Evolutionary conservation across 345 rosid genomes (phyloP).

Genomic region (Citrus mangshanensis): DNA sequence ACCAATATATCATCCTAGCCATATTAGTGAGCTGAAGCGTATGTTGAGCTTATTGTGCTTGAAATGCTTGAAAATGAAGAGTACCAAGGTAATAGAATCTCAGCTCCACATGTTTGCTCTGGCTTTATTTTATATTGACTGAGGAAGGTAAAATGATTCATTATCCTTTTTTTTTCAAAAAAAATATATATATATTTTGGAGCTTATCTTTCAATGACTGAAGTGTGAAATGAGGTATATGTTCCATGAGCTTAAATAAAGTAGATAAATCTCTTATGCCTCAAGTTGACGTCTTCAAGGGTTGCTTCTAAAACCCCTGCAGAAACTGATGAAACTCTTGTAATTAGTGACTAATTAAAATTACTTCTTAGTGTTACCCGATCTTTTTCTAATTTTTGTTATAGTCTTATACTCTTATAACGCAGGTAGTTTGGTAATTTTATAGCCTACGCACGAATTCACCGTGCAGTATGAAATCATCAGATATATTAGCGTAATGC

Average conservation of each 20-base stretch:
- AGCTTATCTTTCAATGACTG: neutral
- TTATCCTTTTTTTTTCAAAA: too few relatives aligned
- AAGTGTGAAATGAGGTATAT: neutral
- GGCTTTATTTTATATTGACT: neutral
- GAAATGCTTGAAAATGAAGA: slow-evolving; percentile 81
- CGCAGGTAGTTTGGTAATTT: neutral
- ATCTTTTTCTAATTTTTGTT: neutral
- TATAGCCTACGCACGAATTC: neutral
- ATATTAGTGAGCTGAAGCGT: slow-evolving; percentile 67
- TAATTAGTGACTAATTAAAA: neutral
- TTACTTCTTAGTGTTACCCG: neutral
- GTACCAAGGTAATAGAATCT: slow-evolving; percentile 50
- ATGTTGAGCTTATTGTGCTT: slow-evolving; percentile 78
- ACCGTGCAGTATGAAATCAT: neutral
- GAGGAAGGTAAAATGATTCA: neutral
- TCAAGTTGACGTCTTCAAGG: neutral
- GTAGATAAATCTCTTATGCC: neutral
- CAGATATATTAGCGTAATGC: neutral
- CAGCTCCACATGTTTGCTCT: neutral
- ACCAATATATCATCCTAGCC: slow-evolving; percentile 89
- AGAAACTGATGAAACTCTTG: neutral
- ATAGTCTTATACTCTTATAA: neutral
- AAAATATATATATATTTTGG: neutral
- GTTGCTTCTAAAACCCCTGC: neutral
- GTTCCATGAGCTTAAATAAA: neutral